Percentiles rank a stretch among this genome's conserved stretches.
Evolutionary conservation across 192 early-diverging fungal species (phyloP).

Genomic region (Spizellomyces punctatus): DNA sequence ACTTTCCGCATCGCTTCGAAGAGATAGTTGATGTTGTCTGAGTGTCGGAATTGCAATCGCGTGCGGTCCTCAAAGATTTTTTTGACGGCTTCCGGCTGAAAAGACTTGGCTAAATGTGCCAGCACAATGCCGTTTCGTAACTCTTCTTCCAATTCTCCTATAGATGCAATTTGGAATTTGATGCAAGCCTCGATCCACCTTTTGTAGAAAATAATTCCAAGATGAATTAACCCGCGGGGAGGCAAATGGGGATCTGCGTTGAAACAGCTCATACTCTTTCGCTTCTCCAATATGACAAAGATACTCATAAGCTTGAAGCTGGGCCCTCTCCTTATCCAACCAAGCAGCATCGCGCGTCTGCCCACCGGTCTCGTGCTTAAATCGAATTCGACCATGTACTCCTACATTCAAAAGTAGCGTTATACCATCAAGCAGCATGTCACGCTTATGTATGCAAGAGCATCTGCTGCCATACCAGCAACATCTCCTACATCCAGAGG

Average conservation of each 20-base stretch:
- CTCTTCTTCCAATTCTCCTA: conserved; percentile 82
- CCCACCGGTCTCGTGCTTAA: conserved; percentile 26
- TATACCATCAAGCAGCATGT: not conserved
- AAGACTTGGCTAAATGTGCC: conserved; percentile 84
- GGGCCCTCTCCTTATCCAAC: conserved; percentile 88
- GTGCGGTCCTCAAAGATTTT: conserved; percentile 78
- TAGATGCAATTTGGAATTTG: conserved; percentile 75
- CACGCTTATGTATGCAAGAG: not conserved
- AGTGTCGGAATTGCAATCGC: conserved; percentile 89
- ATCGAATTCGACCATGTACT: conserved; percentile 30
- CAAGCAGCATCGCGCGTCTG: conserved; percentile 53
- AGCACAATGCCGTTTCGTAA: conserved; percentile 91
- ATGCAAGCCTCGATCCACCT: conserved; percentile 97
- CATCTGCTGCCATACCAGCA: conserved; percentile 10
- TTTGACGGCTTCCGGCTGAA: conserved; percentile 80
- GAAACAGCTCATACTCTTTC: conserved; percentile 73
- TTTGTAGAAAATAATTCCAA: not conserved
- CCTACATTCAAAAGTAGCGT: not conserved
- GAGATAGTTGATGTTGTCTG: conserved; percentile 97
- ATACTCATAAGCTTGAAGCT: conserved; percentile 98
- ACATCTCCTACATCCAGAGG: conserved; percentile 36
- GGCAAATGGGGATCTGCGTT: not conserved
- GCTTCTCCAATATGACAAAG: conserved; percentile 98
- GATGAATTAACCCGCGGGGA: not conserved
- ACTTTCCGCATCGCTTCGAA: conserved; percentile 78